These are phyloP conservation scores for Epicoccum sorghinum DNA, from an alignment of 2,329 filamentous ascomycete species.

Conservation along the genomic window DNA sequence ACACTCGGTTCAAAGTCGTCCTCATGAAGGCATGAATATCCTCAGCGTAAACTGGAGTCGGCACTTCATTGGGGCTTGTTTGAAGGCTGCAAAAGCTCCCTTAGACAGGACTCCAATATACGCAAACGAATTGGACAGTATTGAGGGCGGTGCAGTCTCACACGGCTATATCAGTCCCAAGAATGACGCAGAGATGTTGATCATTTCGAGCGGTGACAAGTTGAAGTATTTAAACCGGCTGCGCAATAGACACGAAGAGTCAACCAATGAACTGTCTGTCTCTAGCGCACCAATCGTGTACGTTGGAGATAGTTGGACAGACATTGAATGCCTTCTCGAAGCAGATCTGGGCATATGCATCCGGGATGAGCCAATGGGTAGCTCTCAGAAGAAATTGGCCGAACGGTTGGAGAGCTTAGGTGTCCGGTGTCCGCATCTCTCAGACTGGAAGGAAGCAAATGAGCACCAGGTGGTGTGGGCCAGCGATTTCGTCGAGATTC, in stretches of 20 bases:
- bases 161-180: slow-evolving; percentile 24
- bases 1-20: slow-evolving; percentile 18
- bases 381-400: slow-evolving; percentile 43
- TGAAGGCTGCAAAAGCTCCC: slow-evolving; percentile 15
- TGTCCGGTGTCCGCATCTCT: slow-evolving; percentile 31
- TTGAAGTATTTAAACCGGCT: slow-evolving; percentile 31
- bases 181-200: slow-evolving; percentile 23
- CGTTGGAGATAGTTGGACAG: slow-evolving; percentile 56
- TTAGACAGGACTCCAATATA: slow-evolving; percentile 12
- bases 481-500: slow-evolving; percentile 33
- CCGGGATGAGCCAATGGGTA: slow-evolving; percentile 45
- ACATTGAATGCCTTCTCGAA: slow-evolving; percentile 53
- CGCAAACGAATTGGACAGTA: slow-evolving; percentile 34
- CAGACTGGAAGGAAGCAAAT: slow-evolving; percentile 17
- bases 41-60: slow-evolving; percentile 58
- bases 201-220: slow-evolving; percentile 51
- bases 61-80: slow-evolving; percentile 47
- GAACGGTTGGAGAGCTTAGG: slow-evolving; percentile 42
- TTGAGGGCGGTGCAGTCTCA: slow-evolving; percentile 17
- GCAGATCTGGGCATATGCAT: slow-evolving; percentile 57
- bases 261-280: background rate
- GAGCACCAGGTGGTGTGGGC: slow-evolving; percentile 35
- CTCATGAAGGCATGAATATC: slow-evolving; percentile 36
- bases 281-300: slow-evolving; percentile 43
- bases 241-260: background rate